Base-by-base conservation (phyloP, 805 yeast genomes). In the Schizosaccharomyces lindneri region DNA sequence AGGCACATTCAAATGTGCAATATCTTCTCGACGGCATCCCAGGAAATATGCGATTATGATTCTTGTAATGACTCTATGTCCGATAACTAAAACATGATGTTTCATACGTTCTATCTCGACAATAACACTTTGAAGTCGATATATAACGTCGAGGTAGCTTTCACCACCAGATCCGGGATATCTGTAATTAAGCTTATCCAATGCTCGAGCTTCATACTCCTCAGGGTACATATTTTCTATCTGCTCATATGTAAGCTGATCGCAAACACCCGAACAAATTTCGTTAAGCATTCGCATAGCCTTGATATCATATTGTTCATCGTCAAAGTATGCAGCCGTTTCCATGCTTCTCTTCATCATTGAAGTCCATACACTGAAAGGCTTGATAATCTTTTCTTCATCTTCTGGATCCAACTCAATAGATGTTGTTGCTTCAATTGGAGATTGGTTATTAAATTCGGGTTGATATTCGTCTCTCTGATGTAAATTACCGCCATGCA, bases 101-200 rank as follows among this genome's bases (percentile, higher is more conserved):
- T 86, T 84, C 55, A 94, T 86, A 65, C 98, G 76, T 70, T 90
- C 98, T 60, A 93, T 79, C 70, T 90, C 98, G 13, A 87, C 87
- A 64, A 90, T 90, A 21, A 90, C 80, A 0, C 97, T 95, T 64
- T 95, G 77, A 62, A 90, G 76, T 64, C 98, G 77, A 65, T 88
- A 87, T 68, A 93, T 84, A 13, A 93, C 98, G 72, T 90, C 97
- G 66, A 90, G 73, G 67, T 90, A 90, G 0, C 95, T 85, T 71
- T 90, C 98, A 19, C 98, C 98, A 6, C 97, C 97, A 60, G 87
- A 85, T 3, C 98, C 98, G 1, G 97, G 98, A 69, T 90, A 90
- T 64, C 98, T 76, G 71, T 90, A 90, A 19, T 83, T 76, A 66
- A 90, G 76, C 71, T 90, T 90, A 71, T 87, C 84, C 55, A 77